Evolutionary conservation across 2,329 filamentous ascomycete species (phyloP).

Genomic region (Pseudocercospora macadamiae): DNA sequence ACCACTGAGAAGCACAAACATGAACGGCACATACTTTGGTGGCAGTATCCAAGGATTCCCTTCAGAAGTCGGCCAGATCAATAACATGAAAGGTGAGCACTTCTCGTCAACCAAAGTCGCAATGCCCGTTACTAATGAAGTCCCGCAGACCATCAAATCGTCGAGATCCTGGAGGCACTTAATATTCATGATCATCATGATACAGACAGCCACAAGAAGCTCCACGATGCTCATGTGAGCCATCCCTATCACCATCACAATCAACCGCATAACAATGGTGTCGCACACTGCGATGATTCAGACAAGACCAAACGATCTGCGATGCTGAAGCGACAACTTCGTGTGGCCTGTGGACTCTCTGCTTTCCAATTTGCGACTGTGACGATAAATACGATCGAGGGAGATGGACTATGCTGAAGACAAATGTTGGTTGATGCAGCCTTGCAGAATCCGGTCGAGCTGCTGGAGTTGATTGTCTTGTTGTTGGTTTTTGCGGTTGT

Average conservation of each 20-base stretch:
- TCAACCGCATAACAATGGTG: no score
- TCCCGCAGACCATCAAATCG: neutral
- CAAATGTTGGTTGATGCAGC: neutral
- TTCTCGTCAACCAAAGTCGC: neutral
- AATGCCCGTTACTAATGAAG: neutral
- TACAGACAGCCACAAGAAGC: neutral
- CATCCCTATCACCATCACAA: neutral
- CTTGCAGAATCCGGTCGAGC: neutral
- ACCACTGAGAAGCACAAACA: neutral
- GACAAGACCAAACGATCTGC: neutral
- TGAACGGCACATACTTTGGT: neutral
- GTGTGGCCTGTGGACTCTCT: neutral
- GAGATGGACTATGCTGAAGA: neutral
- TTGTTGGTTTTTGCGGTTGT: neutral
- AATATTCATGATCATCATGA: neutral
- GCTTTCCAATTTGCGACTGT: slow-evolving; percentile 3
- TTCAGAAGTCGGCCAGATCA: neutral
- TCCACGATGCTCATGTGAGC: neutral
- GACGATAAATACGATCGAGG: neutral
- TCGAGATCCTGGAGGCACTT: neutral
- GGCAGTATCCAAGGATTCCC: neutral
- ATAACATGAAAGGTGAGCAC: neutral
- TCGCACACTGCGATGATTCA: no score
- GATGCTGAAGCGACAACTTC: neutral
- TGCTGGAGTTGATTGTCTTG: neutral